phyloP scores from a whole-genome alignment of 192 early-diverging fungal genomes.

The Entomortierella beljakovae region DNA sequence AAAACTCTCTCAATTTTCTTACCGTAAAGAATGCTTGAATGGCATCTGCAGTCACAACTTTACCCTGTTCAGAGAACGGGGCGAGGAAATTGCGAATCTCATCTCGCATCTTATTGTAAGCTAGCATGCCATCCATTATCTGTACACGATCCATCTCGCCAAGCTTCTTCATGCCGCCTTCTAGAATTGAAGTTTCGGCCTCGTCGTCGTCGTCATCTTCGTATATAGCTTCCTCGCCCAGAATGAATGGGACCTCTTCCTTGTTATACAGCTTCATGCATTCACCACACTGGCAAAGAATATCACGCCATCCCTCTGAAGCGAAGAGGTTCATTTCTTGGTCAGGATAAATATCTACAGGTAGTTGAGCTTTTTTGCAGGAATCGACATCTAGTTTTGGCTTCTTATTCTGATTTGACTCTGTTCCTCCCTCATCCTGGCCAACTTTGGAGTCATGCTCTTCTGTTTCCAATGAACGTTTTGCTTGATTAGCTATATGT shows the following conservation, averaged over 20 bases:
- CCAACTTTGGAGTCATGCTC: constrained; percentile 2
- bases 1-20: constrained; percentile 7
- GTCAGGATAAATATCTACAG: constrained; percentile 53
- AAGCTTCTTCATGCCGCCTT: constrained; percentile 81
- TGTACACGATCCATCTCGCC: constrained; percentile 75
- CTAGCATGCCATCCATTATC: constrained; percentile 83
- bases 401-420: constrained; percentile 24
- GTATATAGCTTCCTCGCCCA: constrained; percentile 72
- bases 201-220: constrained; percentile 87
- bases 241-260: constrained; percentile 62
- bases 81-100: constrained; percentile 76
- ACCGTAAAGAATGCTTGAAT: constrained; percentile 81
- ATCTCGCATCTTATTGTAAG: constrained; percentile 76
- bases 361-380: constrained; percentile 35
- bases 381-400: constrained; percentile 12
- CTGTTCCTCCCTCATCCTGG: constrained; percentile 2
- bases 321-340: constrained; percentile 74
- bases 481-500: constrained; percentile 8
- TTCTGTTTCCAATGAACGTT: constrained; percentile 26
- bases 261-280: constrained; percentile 64
- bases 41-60: constrained; percentile 79
- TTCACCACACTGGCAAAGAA: constrained; percentile 77
- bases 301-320: constrained; percentile 76
- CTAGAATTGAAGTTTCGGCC: constrained; percentile 75
- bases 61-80: constrained; percentile 79